These are phyloP conservation scores for Rauvolfia tetraphylla DNA, from an alignment of 257 asterid genomes.

Conservation along the genomic window DNA sequence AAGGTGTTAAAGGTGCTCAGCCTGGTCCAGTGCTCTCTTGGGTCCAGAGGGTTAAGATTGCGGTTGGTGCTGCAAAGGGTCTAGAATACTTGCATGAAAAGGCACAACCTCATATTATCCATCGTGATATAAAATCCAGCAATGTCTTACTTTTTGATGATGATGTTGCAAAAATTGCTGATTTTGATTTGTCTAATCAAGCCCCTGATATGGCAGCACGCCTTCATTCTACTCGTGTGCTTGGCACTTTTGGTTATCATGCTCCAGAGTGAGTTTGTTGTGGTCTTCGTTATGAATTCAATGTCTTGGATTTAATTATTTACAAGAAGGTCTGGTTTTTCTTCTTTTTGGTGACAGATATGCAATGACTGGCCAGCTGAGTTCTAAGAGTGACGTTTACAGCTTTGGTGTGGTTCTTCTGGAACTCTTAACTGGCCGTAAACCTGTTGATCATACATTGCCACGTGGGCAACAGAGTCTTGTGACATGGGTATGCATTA, in stretches of 20 bases:
- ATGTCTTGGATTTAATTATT: not conserved
- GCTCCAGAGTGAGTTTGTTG: slow-evolving; percentile 65
- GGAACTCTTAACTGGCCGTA: slow-evolving; percentile 75
- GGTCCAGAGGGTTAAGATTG: slow-evolving; percentile 70
- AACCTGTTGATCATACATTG: slow-evolving; percentile 71
- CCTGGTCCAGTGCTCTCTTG: slow-evolving; percentile 74
- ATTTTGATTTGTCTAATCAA: slow-evolving; percentile 75
- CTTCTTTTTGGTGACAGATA: slow-evolving; percentile 38
- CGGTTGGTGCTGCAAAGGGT: slow-evolving; percentile 80
- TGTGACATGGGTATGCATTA: slow-evolving; percentile 64
- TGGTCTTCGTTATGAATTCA: not conserved
- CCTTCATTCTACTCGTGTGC: slow-evolving; percentile 84
- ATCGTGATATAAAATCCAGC: slow-evolving; percentile 81
- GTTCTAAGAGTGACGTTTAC: slow-evolving; percentile 71
- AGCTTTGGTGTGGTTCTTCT: slow-evolving; percentile 81
- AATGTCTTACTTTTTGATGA: slow-evolving; percentile 63
- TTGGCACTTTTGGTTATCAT: slow-evolving; percentile 82
- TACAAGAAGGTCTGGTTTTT: slow-evolving; percentile 2
- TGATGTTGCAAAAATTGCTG: slow-evolving; percentile 73
- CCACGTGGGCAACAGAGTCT: slow-evolving; percentile 84
- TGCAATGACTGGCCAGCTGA: slow-evolving; percentile 87
- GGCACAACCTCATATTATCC: slow-evolving; percentile 67
- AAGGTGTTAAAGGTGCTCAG: slow-evolving; percentile 81
- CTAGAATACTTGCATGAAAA: slow-evolving; percentile 74
- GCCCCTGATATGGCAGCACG: slow-evolving; percentile 84